Evolutionary conservation across 306 rosid genomes (phyloP), one percentile per base, ranked within the genome.

Genomic region (Citrullus amarus): DNA sequence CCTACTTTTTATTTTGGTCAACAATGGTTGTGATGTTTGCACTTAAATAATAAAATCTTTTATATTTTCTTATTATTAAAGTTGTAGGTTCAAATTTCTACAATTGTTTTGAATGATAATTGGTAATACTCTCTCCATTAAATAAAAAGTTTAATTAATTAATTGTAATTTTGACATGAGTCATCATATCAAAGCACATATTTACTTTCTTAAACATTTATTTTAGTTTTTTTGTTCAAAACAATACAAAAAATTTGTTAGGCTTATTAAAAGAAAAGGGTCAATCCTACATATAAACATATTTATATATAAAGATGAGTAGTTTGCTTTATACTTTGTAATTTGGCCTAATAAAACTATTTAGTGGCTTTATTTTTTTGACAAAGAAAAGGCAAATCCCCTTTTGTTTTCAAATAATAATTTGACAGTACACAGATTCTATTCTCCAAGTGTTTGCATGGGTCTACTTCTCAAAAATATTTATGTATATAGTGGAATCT

Each of bases 401-500:
- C 73, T 66, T 67, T 67, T 67, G 30, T 28, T 67, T n/a, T 67
- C 32, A 39, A 67, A 67, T 66, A 38, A 36, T 43, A 70, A 70
- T 20, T 48, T 43, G 30, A 70, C 55, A 67, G 25, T 65, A 36
- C 25, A 68, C 30, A 68, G 57, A 22, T 70, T 69, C 75, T 69
- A 36, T 69, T 69, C 32, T 69, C 36, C 75, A 20, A 69, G 44
- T 63, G 70, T 63, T 9, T 63, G 70, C 9, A 61, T 25, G 69
- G 32, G 69, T 62, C 5, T 62, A 1, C 43, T 32, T 14, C 9
- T 68, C 0, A 44, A 44, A 69, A 44, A 6, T n/a, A 44, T 16
- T 62, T 16, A 39, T 67, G 22, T 18, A 69, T 41, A 14, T 70
- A 70, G 76, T 70, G 76, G 76, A 70, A 70, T 70, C 56, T 70